These are phyloP conservation scores for Chlorella sp. DNA, from an alignment of 139 green algal species.

Conservation along the genomic window DNA sequence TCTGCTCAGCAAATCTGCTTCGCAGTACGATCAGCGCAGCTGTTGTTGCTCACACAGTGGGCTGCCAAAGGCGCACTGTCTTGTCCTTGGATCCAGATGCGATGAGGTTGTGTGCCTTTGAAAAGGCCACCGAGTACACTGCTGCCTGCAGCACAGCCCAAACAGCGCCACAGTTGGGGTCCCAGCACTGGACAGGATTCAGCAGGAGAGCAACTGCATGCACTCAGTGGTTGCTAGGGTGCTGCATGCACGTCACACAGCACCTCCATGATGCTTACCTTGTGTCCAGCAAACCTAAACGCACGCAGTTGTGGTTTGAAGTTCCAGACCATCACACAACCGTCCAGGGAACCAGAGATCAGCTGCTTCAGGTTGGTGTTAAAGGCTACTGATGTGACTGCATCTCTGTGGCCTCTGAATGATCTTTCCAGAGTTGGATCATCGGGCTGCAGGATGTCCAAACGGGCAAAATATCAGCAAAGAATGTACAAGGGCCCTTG, in stretches of 20 bases:
- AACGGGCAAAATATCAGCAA: no score
- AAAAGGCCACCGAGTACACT: slow-evolving; percentile 78
- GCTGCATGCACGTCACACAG: no score
- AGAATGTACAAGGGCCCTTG: no score
- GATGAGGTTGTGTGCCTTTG: slow-evolving; percentile 52
- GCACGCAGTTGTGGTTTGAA: slow-evolving; percentile 81
- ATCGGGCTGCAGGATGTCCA: slow-evolving; percentile 64
- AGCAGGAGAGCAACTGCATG: no score
- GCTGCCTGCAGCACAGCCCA: no score
- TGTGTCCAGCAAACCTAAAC: slow-evolving; percentile 76
- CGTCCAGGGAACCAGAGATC: slow-evolving; percentile 68
- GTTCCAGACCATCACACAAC: slow-evolving; percentile 89
- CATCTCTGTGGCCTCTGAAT: slow-evolving; percentile 78
- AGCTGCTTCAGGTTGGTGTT: slow-evolving; percentile 85
- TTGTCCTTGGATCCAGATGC: slow-evolving; percentile 80
- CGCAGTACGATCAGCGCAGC: no score
- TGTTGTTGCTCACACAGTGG: slow-evolving; percentile 62
- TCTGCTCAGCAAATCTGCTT: no score
- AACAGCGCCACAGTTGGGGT: no score
- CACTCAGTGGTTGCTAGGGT: no score
- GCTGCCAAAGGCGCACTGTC: slow-evolving; percentile 78
- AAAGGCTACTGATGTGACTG: slow-evolving; percentile 74
- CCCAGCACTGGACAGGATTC: no score
- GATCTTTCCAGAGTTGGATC: slow-evolving; percentile 77
- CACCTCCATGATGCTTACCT: no score